Evolutionary conservation across 139 green algal genomes (phyloP).

Genomic region (Nannochloris sp.): DNA sequence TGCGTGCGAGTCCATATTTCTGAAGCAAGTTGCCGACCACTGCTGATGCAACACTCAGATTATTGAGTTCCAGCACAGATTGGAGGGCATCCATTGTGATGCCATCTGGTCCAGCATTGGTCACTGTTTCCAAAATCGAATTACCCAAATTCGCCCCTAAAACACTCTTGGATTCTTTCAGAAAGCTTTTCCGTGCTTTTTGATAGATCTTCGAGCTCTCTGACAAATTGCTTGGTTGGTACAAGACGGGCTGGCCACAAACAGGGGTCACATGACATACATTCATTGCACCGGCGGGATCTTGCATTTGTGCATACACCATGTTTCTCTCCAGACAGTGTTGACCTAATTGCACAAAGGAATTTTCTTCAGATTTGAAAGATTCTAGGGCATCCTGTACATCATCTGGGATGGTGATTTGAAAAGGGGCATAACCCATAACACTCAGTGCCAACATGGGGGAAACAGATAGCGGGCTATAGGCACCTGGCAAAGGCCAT

Average conservation of each 20-base stretch:
- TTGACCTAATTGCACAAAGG: too few species aligned
- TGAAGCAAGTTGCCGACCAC: neutral
- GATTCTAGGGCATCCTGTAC: neutral
- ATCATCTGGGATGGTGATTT: conserved; percentile 2
- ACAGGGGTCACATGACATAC: too few species aligned
- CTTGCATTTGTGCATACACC: too few species aligned
- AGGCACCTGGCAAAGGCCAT: neutral
- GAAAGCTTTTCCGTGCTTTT: neutral
- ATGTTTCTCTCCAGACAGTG: too few species aligned
- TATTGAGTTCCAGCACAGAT: neutral
- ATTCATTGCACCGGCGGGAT: too few species aligned
- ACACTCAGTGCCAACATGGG: neutral
- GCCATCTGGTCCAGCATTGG: neutral
- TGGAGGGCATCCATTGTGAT: neutral
- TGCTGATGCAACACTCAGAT: neutral
- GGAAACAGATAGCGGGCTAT: neutral
- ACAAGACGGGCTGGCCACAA: too few species aligned
- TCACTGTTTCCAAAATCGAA: neutral
- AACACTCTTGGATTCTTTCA: neutral
- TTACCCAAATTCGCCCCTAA: neutral
- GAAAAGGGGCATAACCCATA: neutral
- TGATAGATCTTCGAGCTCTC: neutral
- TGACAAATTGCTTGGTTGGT: too few species aligned
- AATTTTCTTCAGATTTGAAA: too few species aligned
- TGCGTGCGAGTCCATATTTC: neutral